Evolutionary conservation across 805 yeast species (phyloP), one percentile per base, ranked within the genome.

Genomic region (Ogataea paradorogensis): DNA sequence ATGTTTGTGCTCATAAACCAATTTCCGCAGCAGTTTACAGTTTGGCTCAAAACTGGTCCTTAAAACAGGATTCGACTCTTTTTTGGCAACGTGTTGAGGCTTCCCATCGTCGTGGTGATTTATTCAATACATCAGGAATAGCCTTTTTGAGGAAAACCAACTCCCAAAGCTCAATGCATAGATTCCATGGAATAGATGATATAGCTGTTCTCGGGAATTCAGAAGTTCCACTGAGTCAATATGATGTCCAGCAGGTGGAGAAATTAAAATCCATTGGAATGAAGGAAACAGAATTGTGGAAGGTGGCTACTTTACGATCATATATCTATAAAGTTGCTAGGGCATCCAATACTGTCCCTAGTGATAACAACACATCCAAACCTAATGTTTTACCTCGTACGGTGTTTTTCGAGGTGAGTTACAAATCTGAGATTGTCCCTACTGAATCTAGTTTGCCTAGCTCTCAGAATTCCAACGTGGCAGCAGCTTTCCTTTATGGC

Each of bases 241-340:
- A 78, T 42, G 95, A 86, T 58, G 70, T 73, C 40, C 70, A 71
- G 23, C 84, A 95, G 89, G 66, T 88, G n/a, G 76, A 76, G 26
- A 78, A 82, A 46, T 65, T 91, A 30, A 73, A 76, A 33, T 70
- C 82, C 2, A 70, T 86, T n/a, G 98, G 97, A 0, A 62, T 91
- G 36, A 69, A 69, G 7, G 87, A 80, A 8, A 69, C 67, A 7
- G 95, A 88, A 31, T 51, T 86, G 18, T 91, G 97, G 97, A 91
- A 90, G 58, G 63, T 91, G 9, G 80, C 81, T 11, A 76, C 76
- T 3, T 60, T 88, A 40, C 70, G 90, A 40, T 81, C 81, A 21
- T 84, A 87, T 50, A 73, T 90, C 7, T 70, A 64, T 43, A 76
- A 80, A 34, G 76, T 79, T 4, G 74, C 84, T 1, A 66, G 72